Evolutionary conservation across 2,329 filamentous ascomycete species (phyloP), one percentile per base, ranked within the genome.

Genomic region (Hymenoscyphus occultus): DNA sequence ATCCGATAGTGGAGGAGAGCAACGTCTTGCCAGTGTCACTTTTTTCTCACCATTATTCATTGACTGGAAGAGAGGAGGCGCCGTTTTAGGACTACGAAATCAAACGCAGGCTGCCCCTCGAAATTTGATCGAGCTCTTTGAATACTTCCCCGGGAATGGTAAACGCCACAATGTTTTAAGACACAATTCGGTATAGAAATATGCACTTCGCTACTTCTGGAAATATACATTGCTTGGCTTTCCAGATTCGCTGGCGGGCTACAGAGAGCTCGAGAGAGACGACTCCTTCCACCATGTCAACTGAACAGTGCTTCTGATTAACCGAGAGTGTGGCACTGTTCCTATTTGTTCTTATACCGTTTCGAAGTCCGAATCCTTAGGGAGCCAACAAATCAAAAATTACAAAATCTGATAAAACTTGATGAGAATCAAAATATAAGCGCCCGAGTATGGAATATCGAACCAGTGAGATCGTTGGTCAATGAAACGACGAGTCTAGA

Each of bases 131-230:
- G n/a, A 16, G 16, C 19, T 19, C 19, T 39, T 45, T 60, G 32
- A 45, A 28, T 31, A 4, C 31, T 31, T 28, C 13, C 45, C 58
- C 58, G 58, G 31, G 58, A 19, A 22, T 16, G 10, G 39, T 40
- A 13, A 60, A 45, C 39, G 58, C n/a, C 19, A 42, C 19, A n/a
- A 35, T n/a, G 32, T 57, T 39, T 57, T 16, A 35, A 35, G 54
- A 57, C 31, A 39, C 28, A 28, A 12, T 10, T 39, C 14, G 31
- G 39, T 28, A 39, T 19, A 28, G n/a, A 54, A 19, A 22, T 57
- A 64, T 61, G 63, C 63, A 58, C 28, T 59, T 28, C 39, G 63
- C 59, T 61, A 19, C 51, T 58, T 64, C 51, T 61, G 63, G 63
- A 61, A 61, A 14, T 45, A 45, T 32, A 42, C 48, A 32, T 62